These are phyloP conservation scores for Mycena kentingensis DNA, from an alignment of 768 basidiomycete species.

Conservation along the genomic window DNA sequence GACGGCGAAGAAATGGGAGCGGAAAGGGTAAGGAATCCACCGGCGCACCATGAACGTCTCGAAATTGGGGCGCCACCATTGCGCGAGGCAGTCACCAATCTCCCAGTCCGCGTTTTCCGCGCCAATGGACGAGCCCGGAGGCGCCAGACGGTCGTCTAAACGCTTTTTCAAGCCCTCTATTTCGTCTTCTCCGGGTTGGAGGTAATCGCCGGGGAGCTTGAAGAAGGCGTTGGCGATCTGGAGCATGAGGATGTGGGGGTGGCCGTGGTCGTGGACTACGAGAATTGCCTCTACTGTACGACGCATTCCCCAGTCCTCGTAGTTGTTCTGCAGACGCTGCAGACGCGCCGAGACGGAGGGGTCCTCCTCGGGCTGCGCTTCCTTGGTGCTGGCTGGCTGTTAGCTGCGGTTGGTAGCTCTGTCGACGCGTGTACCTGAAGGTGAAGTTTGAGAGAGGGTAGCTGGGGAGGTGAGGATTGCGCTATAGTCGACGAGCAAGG, in stretches of 20 bases:
- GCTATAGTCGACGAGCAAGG: not conserved
- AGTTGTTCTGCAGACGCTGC: constrained; percentile 93
- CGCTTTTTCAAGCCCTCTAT: constrained; percentile 86
- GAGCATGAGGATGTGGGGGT: constrained; percentile 96
- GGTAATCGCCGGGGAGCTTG: constrained; percentile 98
- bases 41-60: constrained; percentile 94
- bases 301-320: constrained; percentile 96
- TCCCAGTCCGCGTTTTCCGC: constrained; percentile 89
- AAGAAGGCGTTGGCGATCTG: constrained; percentile 99
- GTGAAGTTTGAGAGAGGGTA: constrained; percentile 91
- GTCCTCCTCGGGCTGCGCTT: constrained; percentile 96
- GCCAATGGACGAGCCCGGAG: constrained; percentile 59
- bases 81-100: constrained; percentile 93
- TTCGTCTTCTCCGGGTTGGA: constrained; percentile 95
- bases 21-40: not conserved
- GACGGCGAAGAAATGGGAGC: not conserved
- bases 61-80: constrained; percentile 98
- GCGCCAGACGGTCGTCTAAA: constrained; percentile 86
- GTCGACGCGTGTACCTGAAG: constrained; percentile 62
- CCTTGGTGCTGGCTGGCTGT: constrained; percentile 71
- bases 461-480: constrained; percentile 36
- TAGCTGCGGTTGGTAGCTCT: constrained; percentile 12
- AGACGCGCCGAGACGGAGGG: constrained; percentile 93
- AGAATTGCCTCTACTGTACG: constrained; percentile 90
- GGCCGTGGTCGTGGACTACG: constrained; percentile 94